phyloP scores from a whole-genome alignment of 148 eudicot genomes.

The Silene latifolia region DNA sequence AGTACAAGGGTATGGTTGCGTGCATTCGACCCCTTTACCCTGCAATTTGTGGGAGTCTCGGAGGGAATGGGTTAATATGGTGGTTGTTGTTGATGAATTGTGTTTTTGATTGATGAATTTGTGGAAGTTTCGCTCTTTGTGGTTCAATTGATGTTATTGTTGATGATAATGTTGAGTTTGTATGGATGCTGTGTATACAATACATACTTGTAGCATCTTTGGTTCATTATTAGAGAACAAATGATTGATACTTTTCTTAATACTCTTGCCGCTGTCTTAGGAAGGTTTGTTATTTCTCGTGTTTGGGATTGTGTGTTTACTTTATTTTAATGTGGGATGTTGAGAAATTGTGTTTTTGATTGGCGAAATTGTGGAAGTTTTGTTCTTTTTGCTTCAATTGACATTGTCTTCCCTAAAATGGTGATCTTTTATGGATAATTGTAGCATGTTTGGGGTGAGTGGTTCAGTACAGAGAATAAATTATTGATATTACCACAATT shows the following conservation, averaged over 20 bases:
- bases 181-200: not conserved
- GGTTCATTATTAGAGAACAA: constrained; percentile 39
- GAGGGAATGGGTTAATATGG: too few relatives aligned
- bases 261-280: constrained; percentile 72
- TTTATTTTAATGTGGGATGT: not conserved
- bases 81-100: not conserved
- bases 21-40: too few relatives aligned
- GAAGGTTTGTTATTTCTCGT: constrained; percentile 44
- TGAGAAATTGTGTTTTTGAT: not conserved
- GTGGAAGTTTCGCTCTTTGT: not conserved
- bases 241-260: constrained; percentile 88
- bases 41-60: too few relatives aligned
- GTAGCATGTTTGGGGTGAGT: not conserved
- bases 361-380: not conserved
- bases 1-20: too few relatives aligned
- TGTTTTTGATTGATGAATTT: not conserved
- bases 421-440: not conserved
- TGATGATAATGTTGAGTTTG: not conserved
- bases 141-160: not conserved
- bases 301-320: not conserved
- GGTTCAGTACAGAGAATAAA: constrained; percentile 44
- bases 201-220: not conserved
- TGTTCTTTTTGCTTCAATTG: not conserved
- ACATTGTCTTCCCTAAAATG: not conserved
- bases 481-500: constrained; percentile 85